Base-by-base conservation (phyloP, 495 filamentous ascomycete genomes). In the Pseudoneurospora amorphoporcata region DNA sequence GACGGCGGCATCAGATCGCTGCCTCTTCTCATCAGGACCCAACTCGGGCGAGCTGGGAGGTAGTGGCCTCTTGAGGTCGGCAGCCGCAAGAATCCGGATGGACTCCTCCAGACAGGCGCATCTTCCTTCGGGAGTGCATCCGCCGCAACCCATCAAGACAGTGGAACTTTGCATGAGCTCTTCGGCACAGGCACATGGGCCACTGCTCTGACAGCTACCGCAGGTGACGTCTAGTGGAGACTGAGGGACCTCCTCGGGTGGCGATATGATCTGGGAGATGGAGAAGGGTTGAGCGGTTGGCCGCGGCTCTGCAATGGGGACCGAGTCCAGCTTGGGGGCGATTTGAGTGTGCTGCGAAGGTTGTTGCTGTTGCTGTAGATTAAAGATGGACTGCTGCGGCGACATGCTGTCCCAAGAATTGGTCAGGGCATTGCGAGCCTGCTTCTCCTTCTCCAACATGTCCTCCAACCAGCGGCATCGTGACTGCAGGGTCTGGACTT, bases 101-200 rank as follows among this genome's bases (percentile, higher is more conserved):
- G 86, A 86, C 75, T 91, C 89, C 70, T 93, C 91, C 12, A 94
- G 85, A 75, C 92, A 94, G 73, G 90, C 87, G 74, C 92, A 94
- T 74, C 82, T 87, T 74, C 76, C 82, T 72, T 83, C 79, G 68
- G 85, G 65, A 16, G 85, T 88, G 77, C 92, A 94, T 38, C 87
- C 87, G 38, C 86, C 87, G 78, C 92, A 94, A 1, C 88, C 90
- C 43, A 88, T 73, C 0, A 85, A 78, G 12, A 79, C 47, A 9
- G 81, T 76, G 32, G 80, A 74, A 45, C 72, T 45, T 38, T 79
- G 79, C 19, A 87, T 79, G 42, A 82, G 85, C 68, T 85, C 81
- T 7, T 87, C 83, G 32, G 84, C 84, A 73, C 88, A 90, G 53
- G 82, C 83, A 73, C 88, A 90, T 9, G 78, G 73, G 10, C 84